Percentiles rank a stretch among this genome's conserved stretches.
These are phyloP conservation scores for Paraglomus occultum DNA, from an alignment of 192 early-diverging fungal species.

Conservation along the genomic window DNA sequence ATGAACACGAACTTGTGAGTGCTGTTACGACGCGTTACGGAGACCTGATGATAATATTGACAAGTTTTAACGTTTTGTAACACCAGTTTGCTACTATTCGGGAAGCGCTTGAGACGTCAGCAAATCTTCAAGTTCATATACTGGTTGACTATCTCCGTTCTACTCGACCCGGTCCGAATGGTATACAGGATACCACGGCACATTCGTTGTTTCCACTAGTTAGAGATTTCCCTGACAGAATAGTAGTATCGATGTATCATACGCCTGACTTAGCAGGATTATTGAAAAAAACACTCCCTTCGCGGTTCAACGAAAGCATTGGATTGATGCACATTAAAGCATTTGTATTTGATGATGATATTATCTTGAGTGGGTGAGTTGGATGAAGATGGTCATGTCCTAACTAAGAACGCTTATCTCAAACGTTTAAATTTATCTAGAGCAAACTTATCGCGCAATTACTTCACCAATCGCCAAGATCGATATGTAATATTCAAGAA, in stretches of 20 bases:
- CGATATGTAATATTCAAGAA: slow-evolving; percentile 78
- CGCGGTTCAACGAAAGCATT: slow-evolving; percentile 89
- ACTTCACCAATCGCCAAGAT: slow-evolving; percentile 95
- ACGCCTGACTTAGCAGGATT: slow-evolving; percentile 77
- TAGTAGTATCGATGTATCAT: slow-evolving; percentile 79
- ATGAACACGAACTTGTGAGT: slow-evolving; percentile 74
- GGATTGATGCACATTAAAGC: slow-evolving; percentile 95
- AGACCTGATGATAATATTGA: background rate
- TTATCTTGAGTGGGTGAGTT: slow-evolving; percentile 76
- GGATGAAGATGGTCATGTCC: background rate
- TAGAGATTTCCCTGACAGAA: slow-evolving; percentile 60
- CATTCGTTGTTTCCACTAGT: slow-evolving; percentile 63
- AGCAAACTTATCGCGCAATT: slow-evolving; percentile 91
- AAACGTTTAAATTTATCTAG: slow-evolving; percentile 44
- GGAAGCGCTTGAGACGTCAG: slow-evolving; percentile 51
- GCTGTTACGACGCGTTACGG: background rate
- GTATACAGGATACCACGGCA: slow-evolving; percentile 57
- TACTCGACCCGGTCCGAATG: slow-evolving; percentile 55
- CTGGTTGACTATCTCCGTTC: slow-evolving; percentile 90
- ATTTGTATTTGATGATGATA: slow-evolving; percentile 84
- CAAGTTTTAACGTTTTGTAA: too few species aligned
- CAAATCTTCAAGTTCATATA: slow-evolving; percentile 61
- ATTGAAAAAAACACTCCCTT: slow-evolving; percentile 71
- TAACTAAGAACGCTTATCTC: background rate
- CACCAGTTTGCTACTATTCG: slow-evolving; percentile 57